Conservation (phyloP, 2,329 filamentous ascomycete species). For the Escovopsis sp. region DNA sequence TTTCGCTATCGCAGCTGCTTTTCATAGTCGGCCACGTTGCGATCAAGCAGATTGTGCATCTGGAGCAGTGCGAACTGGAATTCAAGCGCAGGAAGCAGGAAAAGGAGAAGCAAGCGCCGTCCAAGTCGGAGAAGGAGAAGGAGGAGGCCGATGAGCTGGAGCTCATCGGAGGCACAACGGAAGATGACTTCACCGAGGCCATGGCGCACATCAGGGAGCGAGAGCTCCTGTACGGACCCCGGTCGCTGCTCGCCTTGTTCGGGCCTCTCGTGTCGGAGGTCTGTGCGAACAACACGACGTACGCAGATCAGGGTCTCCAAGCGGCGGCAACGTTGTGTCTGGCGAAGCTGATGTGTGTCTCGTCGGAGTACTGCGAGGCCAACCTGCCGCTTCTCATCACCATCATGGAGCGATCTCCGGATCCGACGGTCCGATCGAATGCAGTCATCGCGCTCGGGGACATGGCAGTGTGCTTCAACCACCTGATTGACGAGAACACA, state of each 20-base stretch:
- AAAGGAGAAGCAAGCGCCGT: conserved; percentile 52
- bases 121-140: conserved; percentile 36
- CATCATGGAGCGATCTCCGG: conserved; percentile 87
- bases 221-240: conserved; percentile 67
- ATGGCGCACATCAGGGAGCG: conserved; percentile 73
- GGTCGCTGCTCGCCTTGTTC: conserved; percentile 77
- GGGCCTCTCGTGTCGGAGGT: conserved; percentile 87
- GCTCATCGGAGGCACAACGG: conserved; percentile 89
- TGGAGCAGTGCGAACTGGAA: conserved; percentile 93
- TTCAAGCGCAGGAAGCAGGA: conserved; percentile 94
- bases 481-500: conserved; percentile 97
- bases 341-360: conserved; percentile 98
- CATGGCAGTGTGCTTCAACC: conserved; percentile 99
- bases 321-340: conserved; percentile 87
- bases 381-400: conserved; percentile 91
- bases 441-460: conserved; percentile 93
- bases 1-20: conserved; percentile 74
- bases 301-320: conserved; percentile 79
- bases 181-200: conserved; percentile 81
- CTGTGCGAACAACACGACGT: conserved; percentile 85
- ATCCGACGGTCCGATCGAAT: conserved; percentile 87
- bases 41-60: conserved; percentile 96
- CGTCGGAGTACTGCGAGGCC: conserved; percentile 85
- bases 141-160: conserved; percentile 80
- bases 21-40: conserved; percentile 95